phyloP scores from a whole-genome alignment of 2,329 filamentous ascomycete species.

The Arthrobotrys conoides region DNA sequence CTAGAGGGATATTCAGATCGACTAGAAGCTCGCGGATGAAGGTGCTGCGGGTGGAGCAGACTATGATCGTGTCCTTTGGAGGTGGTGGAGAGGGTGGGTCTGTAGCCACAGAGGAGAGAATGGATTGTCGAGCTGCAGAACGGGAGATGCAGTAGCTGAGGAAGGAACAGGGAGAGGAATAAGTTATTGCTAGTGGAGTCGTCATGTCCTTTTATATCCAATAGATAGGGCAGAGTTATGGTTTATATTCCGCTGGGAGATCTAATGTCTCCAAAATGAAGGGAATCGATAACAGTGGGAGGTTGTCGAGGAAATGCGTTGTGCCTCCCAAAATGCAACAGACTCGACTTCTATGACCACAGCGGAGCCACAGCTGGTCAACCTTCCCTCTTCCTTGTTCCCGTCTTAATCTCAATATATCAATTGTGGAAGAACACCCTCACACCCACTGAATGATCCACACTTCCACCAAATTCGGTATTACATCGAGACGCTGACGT shows the following conservation, averaged over 20 bases:
- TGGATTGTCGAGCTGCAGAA: slow-evolving; percentile 6
- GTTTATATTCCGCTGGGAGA: background rate
- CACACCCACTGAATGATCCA: background rate
- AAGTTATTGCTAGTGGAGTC: background rate
- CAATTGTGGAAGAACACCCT: background rate
- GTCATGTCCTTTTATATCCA: background rate
- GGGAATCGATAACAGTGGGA: background rate
- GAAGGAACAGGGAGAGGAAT: slow-evolving; percentile 8
- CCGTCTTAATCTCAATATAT: background rate
- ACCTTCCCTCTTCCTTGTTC: no score
- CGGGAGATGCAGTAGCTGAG: slow-evolving; percentile 43
- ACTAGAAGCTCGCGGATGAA: slow-evolving; percentile 51
- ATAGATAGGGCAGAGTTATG: background rate
- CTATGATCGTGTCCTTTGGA: slow-evolving; percentile 39
- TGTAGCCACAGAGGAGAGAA: background rate
- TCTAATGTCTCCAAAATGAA: background rate
- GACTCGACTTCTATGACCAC: background rate
- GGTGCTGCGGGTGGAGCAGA: slow-evolving; percentile 48
- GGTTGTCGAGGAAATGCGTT: slow-evolving; percentile 28
- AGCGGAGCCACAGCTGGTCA: background rate
- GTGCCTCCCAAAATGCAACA: slow-evolving; percentile 41
- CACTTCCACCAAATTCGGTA: background rate
- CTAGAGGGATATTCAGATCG: slow-evolving; percentile 31
- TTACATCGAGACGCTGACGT: slow-evolving; percentile 1
- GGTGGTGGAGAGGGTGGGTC: background rate